Evolutionary conservation across 495 filamentous ascomycete genomes (phyloP).

Genomic region (Hyaloscypha hepaticicola): DNA sequence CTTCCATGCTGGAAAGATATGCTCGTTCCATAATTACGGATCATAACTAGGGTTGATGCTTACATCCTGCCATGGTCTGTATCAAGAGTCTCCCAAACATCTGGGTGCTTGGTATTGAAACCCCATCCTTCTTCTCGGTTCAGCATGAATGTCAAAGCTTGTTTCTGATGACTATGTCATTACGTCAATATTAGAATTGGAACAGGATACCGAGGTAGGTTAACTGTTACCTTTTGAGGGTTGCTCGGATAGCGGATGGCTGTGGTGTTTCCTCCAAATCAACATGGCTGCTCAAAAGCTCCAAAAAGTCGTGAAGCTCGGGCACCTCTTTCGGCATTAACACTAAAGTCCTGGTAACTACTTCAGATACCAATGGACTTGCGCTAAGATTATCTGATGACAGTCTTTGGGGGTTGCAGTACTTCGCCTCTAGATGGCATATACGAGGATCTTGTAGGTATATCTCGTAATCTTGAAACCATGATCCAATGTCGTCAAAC

Average conservation of each 20-base stretch:
- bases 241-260: constrained; percentile 10
- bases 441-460: constrained; percentile 43
- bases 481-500: constrained; percentile 37
- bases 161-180: constrained; percentile 69
- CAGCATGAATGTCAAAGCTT: constrained; percentile 82
- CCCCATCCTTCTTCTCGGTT: constrained; percentile 41
- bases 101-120: neutral
- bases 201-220: neutral
- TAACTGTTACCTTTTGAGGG: neutral
- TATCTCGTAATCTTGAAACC: constrained; percentile 33
- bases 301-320: too few relatives aligned
- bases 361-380: neutral
- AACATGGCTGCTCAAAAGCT: too few relatives aligned
- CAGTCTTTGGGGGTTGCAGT: constrained; percentile 46
- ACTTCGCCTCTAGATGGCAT: constrained; percentile 37
- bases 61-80: too few relatives aligned
- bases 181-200: constrained; percentile 1
- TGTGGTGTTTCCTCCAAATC: neutral
- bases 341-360: too few relatives aligned
- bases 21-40: too few relatives aligned
- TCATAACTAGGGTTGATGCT: too few relatives aligned
- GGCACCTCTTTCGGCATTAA: too few relatives aligned
- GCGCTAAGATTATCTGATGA: constrained; percentile 21
- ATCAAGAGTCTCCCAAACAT: constrained; percentile 10
- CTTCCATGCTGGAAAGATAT: too few relatives aligned